Conservation (phyloP, 169 alveolate species). For the Fabrea salina region DNA sequence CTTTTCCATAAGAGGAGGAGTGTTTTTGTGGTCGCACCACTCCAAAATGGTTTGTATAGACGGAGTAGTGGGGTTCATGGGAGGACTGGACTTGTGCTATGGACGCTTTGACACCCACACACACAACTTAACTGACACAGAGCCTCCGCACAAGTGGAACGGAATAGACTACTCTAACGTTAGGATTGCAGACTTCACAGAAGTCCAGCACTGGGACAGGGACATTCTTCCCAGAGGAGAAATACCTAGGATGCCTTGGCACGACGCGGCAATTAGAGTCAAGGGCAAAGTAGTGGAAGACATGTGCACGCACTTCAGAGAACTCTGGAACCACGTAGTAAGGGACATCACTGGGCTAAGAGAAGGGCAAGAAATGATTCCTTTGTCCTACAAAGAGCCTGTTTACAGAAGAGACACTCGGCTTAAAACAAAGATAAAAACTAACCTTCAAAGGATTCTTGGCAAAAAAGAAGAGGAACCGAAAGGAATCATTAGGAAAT, state of each 20-base stretch:
- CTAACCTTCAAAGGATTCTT: background rate
- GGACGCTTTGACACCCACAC: slow-evolving; percentile 77
- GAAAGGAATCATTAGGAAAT: background rate
- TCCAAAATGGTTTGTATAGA: slow-evolving; percentile 80
- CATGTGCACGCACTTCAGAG: slow-evolving; percentile 75
- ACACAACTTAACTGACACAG: slow-evolving; percentile 62
- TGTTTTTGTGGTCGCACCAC: slow-evolving; percentile 81
- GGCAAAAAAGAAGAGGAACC: background rate
- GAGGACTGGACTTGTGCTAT: slow-evolving; percentile 84
- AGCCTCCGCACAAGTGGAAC: slow-evolving; percentile 57
- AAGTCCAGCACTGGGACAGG: slow-evolving; percentile 53
- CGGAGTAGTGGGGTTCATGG: slow-evolving; percentile 69
- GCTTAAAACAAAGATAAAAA: background rate
- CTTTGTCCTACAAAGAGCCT: background rate
- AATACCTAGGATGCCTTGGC: slow-evolving; percentile 81
- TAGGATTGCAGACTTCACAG: slow-evolving; percentile 61
- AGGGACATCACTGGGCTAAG: background rate
- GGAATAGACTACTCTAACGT: slow-evolving; percentile 79
- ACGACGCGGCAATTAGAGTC: slow-evolving; percentile 72
- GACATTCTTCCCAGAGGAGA: slow-evolving; percentile 54
- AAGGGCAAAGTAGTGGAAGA: slow-evolving; percentile 77
- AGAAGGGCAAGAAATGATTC: background rate
- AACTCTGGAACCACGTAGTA: background rate
- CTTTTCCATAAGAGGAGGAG: slow-evolving; percentile 31
- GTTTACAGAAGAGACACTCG: background rate